phyloP scores from a whole-genome alignment of 352 stramenopile genomes.

The Aphanomyces astaci region DNA sequence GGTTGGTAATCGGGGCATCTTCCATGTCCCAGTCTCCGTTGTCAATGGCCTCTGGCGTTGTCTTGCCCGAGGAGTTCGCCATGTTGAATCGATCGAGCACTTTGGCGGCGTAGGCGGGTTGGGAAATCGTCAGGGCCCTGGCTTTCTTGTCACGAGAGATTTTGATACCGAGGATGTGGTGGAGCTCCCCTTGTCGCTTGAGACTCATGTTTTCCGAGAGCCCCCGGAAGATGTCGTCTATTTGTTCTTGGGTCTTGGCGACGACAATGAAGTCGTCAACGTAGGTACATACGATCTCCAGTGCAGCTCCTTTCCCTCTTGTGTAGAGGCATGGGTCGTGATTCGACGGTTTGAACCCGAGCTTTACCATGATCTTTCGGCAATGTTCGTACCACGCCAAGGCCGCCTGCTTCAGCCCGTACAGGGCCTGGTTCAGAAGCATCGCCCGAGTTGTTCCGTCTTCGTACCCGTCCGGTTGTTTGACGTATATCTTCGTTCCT shows the following conservation, averaged over 20 bases:
- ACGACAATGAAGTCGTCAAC: slow-evolving; percentile 13
- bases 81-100: neutral
- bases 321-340: slow-evolving; percentile 1
- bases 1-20: neutral
- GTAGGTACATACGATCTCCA: slow-evolving; percentile 2
- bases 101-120: slow-evolving; percentile 22
- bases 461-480: neutral
- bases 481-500: neutral
- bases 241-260: neutral
- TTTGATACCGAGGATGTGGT: slow-evolving; percentile 8
- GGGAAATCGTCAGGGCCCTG: neutral
- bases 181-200: slow-evolving; percentile 24
- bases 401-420: slow-evolving; percentile 25
- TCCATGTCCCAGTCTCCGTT: neutral
- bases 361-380: neutral
- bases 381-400: neutral
- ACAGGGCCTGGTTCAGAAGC: slow-evolving; percentile 9
- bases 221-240: neutral
- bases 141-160: neutral
- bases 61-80: neutral
- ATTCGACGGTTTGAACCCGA: neutral
- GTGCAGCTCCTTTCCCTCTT: neutral
- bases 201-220: neutral
- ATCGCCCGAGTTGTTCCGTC: neutral
- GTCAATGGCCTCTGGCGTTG: slow-evolving; percentile 15